Conservation (phyloP, 306 rosid species). For the Casuarina glauca region DNA sequence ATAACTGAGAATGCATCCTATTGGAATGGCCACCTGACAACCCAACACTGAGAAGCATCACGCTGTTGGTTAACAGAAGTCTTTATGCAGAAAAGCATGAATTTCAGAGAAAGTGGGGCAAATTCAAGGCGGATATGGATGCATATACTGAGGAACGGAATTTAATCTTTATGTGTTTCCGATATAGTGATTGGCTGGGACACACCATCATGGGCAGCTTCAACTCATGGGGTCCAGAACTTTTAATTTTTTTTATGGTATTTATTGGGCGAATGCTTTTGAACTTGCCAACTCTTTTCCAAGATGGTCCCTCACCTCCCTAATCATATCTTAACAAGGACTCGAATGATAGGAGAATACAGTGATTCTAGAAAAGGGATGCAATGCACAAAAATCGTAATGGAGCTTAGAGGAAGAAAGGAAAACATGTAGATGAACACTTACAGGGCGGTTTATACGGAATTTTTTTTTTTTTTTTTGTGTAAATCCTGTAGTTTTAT, state of each 20-base stretch:
- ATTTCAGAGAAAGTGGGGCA: constrained; percentile 48
- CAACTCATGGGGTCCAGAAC: constrained; percentile 49
- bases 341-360: not conserved
- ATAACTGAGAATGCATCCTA: constrained; percentile 39
- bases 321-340: not conserved
- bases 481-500: too few species aligned
- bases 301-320: not conserved
- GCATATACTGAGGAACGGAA: constrained; percentile 44
- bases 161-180: constrained; percentile 43
- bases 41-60: constrained; percentile 19
- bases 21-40: constrained; percentile 63
- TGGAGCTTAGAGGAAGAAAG: too few species aligned
- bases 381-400: too few species aligned
- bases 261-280: not conserved
- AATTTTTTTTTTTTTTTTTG: too few species aligned
- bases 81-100: constrained; percentile 25
- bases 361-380: not conserved
- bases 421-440: too few species aligned
- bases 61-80: constrained; percentile 11
- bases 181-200: constrained; percentile 40
- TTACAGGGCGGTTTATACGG: too few species aligned
- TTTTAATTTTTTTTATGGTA: constrained; percentile 19
- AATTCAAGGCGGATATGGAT: constrained; percentile 43
- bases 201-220: constrained; percentile 66
- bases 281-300: not conserved